Conservation (phyloP, 2,329 filamentous ascomycete species). For the Cladosporium sp. region DNA sequence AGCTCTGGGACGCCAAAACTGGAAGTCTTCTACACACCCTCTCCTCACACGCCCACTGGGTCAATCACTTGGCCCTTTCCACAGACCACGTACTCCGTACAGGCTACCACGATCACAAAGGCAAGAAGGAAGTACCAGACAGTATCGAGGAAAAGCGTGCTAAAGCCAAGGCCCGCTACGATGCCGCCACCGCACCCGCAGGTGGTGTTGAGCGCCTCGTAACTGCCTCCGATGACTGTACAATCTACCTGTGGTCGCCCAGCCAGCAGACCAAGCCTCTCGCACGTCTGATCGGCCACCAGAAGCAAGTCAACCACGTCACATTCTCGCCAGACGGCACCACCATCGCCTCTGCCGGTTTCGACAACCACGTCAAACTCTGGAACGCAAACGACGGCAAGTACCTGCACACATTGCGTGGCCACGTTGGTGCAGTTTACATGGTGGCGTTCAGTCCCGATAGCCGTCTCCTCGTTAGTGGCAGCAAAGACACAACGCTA, state of each 20-base stretch:
- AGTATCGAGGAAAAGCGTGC: constrained; percentile 68
- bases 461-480: constrained; percentile 82
- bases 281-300: constrained; percentile 85
- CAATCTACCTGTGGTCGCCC: constrained; percentile 94
- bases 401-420: constrained; percentile 84
- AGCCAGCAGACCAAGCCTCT: constrained; percentile 76
- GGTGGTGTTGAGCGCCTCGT: constrained; percentile 76
- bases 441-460: constrained; percentile 92
- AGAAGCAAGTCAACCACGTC: constrained; percentile 96
- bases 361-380: constrained; percentile 92
- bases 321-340: constrained; percentile 88
- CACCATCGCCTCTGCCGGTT: constrained; percentile 83
- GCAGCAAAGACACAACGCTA: constrained; percentile 86
- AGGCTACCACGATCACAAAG: constrained; percentile 80
- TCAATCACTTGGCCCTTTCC: constrained; percentile 91
- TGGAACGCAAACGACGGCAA: constrained; percentile 76
- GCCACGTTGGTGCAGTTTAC: constrained; percentile 89
- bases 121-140: constrained; percentile 62
- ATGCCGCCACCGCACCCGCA: constrained; percentile 69
- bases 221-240: constrained; percentile 92
- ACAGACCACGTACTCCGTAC: constrained; percentile 89
- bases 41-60: constrained; percentile 84
- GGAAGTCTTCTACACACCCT: constrained; percentile 80
- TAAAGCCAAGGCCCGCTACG: constrained; percentile 79
- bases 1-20: constrained; percentile 80